Percentiles rank a stretch among this genome's conserved stretches.
These are phyloP conservation scores for Aspergillus ostianus DNA, from an alignment of 495 filamentous ascomycete species.

Conservation along the genomic window DNA sequence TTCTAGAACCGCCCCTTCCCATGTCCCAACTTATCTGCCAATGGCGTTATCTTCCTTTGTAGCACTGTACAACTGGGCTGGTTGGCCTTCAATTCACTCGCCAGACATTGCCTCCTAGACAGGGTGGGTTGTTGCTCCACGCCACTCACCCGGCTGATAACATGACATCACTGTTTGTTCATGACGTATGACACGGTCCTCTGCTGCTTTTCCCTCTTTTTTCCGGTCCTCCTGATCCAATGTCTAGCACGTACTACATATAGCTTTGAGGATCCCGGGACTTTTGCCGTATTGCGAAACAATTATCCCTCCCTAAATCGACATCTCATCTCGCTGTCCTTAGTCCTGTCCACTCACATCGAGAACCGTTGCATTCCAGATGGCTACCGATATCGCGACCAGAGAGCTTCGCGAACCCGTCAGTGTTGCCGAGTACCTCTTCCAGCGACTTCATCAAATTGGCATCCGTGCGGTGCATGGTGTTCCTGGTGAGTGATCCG, in stretches of 20 bases:
- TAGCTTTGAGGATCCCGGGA: neutral
- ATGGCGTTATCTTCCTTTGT: neutral
- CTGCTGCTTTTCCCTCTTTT: conserved; percentile 9
- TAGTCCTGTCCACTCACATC: neutral
- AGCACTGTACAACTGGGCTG: neutral
- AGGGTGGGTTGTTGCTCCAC: neutral
- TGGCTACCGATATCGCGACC: conserved; percentile 54
- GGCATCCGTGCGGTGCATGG: conserved; percentile 62
- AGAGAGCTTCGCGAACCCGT: conserved; percentile 54
- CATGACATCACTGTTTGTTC: conserved; percentile 42
- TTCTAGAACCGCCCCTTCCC: too few relatives aligned
- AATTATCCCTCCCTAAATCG: neutral
- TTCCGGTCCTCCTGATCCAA: neutral
- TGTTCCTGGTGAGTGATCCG: conserved; percentile 55
- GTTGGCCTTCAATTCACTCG: neutral
- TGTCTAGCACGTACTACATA: neutral
- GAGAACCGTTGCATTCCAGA: conserved; percentile 14
- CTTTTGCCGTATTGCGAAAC: neutral
- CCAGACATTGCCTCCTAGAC: neutral
- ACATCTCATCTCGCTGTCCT: neutral
- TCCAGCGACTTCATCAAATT: conserved; percentile 60
- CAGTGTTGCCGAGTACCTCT: conserved; percentile 61
- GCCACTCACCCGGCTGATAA: neutral
- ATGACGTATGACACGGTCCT: conserved; percentile 25
- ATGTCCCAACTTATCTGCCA: too few relatives aligned